These are phyloP conservation scores for Xylaria grammica DNA, from an alignment of 495 filamentous ascomycete genomes.

Conservation along the genomic window DNA sequence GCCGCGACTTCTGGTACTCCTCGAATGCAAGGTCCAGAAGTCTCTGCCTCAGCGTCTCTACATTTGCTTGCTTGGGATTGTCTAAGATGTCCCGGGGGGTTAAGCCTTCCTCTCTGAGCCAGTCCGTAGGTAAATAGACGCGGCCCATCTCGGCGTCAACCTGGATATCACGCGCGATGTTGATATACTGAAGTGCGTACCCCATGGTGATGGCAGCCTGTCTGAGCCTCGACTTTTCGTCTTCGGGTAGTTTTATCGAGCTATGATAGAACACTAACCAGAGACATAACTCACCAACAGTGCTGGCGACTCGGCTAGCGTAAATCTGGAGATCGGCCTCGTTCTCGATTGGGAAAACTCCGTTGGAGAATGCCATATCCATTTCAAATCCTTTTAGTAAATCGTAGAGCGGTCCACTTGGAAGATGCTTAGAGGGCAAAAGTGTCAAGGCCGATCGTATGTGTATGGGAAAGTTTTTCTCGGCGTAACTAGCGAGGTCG, in stretches of 20 bases:
- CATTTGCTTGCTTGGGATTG: conserved; percentile 42
- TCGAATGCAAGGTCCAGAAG: conserved; percentile 62
- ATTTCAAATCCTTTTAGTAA: conserved; percentile 66
- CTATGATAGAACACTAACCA: conserved; percentile 64
- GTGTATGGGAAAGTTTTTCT: conserved; percentile 50
- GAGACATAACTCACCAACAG: conserved; percentile 68
- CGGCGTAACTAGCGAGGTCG: conserved; percentile 40
- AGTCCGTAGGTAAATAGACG: conserved; percentile 66
- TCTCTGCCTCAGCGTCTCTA: conserved; percentile 54
- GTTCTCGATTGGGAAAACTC: conserved; percentile 57
- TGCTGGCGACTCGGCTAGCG: conserved; percentile 65
- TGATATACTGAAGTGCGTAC: conserved; percentile 70
- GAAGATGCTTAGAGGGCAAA: conserved; percentile 59
- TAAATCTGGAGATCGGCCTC: conserved; percentile 63
- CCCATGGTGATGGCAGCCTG: conserved; percentile 65
- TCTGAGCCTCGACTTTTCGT: conserved; percentile 38
- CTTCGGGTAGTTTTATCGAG: conserved; percentile 28
- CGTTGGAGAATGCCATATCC: conserved; percentile 58
- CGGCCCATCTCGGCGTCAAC: conserved; percentile 65
- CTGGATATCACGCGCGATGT: conserved; percentile 70
- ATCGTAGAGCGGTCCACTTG: conserved; percentile 59
- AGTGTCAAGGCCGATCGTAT: conserved; percentile 54
- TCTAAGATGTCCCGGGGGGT: conserved; percentile 57
- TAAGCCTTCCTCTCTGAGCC: conserved; percentile 62
- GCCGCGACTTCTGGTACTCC: conserved; percentile 54